Evolutionary conservation across 2,329 filamentous ascomycete genomes (phyloP), one percentile per base, ranked within the genome.

Genomic region (Blastomyces parvus): DNA sequence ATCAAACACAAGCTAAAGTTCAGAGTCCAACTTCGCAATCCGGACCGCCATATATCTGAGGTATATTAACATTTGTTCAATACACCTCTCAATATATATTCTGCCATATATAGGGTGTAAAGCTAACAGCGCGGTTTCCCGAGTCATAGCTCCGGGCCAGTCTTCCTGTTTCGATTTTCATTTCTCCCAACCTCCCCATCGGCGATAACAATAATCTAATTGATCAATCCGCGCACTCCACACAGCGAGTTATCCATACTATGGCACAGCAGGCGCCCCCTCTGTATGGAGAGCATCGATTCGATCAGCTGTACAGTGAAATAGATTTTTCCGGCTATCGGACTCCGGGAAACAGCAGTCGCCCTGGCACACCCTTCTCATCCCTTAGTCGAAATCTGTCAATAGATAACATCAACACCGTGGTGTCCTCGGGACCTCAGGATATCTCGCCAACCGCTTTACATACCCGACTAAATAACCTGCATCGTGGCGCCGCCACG

Each of bases 31-130:
- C 83, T 99, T 48, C 88, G 91, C 75, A 97, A 99, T 70, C 93
- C 94, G 0, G 94, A 99, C 73, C 93, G 92, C 0, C 94, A 97
- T 72, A 83, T 92, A 62, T 97, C 92, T 63, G 93, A 97, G 83
- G 86, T 89, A 42, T 46, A 22, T 22, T 48, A n/a, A 8, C 44
- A 22, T 22, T 44, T 46, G 13, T 25, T 22, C 46, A 50, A 25
- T 50, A 9, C 33, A 8, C 8, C 33, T 36, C 8, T 9, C 7
- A 36, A 9, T 1, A 36, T 36, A 36, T 36, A 36, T 36, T 36
- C 33, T 36, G 7, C 14, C 13, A 44, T 65, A 62, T 46, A 8
- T 19, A 25, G 44, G 60, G 59, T 63, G 64, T 64, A 67, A 61
- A 69, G 38, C 59, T 44, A 36, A 55, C 63, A 61, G 62, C 19